Evolutionary conservation across 345 rosid species (phyloP).

Genomic region (Brassica cretica): DNA sequence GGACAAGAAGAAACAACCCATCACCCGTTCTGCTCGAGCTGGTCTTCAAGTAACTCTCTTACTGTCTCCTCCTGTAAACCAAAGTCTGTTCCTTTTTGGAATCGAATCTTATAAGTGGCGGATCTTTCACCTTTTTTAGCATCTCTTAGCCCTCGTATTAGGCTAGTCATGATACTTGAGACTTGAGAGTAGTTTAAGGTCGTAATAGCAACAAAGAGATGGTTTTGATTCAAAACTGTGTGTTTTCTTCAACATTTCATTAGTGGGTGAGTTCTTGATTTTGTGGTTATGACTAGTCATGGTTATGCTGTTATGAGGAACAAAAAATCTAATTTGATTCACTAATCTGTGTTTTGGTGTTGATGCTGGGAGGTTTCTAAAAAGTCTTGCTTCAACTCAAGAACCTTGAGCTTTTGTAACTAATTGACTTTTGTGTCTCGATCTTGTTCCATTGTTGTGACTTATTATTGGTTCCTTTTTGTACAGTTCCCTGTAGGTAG

Average conservation of each 20-base stretch:
- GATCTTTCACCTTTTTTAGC: too few relatives aligned
- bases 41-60: constrained; percentile 59
- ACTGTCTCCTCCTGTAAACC: neutral
- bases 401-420: too few relatives aligned
- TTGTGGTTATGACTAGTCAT: neutral
- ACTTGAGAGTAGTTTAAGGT: neutral
- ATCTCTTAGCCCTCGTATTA: too few relatives aligned
- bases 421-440: neutral
- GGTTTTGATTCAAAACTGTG: neutral
- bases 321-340: too few relatives aligned
- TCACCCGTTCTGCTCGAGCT: constrained; percentile 79
- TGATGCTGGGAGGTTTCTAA: too few relatives aligned
- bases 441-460: neutral
- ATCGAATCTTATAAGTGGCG: neutral
- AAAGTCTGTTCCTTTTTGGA: neutral
- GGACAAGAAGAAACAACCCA: constrained; percentile 50
- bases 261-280: neutral
- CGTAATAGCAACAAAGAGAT: neutral
- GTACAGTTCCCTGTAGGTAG: constrained; percentile 69
- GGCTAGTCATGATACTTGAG: neutral
- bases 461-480: neutral
- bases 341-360: too few relatives aligned
- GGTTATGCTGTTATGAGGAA: too few relatives aligned
- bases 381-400: too few relatives aligned
- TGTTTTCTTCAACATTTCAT: neutral